phyloP scores from a whole-genome alignment of 331 rosid genomes.

The Stylosanthes scabra region DNA sequence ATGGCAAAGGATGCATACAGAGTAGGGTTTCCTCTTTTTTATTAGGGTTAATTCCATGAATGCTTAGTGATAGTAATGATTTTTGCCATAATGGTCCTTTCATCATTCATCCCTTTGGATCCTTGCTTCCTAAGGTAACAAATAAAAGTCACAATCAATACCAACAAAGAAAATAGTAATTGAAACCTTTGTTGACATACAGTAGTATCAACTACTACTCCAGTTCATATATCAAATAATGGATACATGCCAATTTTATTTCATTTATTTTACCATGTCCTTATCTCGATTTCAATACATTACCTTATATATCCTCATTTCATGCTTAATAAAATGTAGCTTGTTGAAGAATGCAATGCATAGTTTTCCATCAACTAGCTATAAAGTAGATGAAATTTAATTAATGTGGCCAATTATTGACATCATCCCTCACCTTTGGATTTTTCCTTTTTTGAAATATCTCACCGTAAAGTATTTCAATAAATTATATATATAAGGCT shows the following conservation, averaged over 20 bases:
- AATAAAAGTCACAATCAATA: constrained; percentile 3
- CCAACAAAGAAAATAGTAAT: neutral
- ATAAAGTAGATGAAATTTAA: neutral
- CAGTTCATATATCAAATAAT: constrained; percentile 24
- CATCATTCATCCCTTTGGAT: constrained; percentile 20
- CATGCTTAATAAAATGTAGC: neutral
- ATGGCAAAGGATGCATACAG: constrained; percentile 31
- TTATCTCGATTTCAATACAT: neutral
- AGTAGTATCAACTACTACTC: neutral
- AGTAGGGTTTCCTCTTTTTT: constrained; percentile 1
- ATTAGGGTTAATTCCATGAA: constrained; percentile 4
- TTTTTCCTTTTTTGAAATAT: neutral
- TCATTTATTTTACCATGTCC: neutral
- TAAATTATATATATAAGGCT: constrained; percentile 25
- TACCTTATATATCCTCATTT: neutral
- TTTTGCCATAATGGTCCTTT: constrained; percentile 11
- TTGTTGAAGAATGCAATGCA: neutral
- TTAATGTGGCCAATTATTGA: constrained; percentile 21
- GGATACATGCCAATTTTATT: constrained; percentile 12
- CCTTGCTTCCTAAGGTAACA: constrained; percentile 13
- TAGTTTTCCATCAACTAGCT: neutral
- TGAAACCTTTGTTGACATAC: constrained; percentile 11
- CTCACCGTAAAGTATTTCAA: constrained; percentile 4
- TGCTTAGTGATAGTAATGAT: neutral
- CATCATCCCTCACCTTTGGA: constrained; percentile 1